Evolutionary conservation across 768 basidiomycete genomes (phyloP), one percentile per base, ranked within the genome.

Genomic region (Coprinellus aureogranulatus): DNA sequence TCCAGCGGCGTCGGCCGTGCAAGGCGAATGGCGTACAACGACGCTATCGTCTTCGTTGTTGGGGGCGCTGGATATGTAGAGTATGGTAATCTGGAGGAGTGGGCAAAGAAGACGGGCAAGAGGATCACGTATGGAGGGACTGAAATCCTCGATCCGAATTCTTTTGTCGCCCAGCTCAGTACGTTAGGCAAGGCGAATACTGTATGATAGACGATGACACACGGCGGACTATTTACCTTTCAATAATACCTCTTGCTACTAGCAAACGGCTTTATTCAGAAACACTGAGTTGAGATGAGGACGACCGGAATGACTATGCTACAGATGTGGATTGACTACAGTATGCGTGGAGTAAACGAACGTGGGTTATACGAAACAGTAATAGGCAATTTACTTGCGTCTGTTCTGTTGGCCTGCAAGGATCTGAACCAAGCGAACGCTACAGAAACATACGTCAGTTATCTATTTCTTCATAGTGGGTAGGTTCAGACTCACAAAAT

Each of bases 11-110:
- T 66, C 18, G 67, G 66, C 51, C 61, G 75, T 69, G 60, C 80
- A 63, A 71, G 72, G 65, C 67, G 79, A 61, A 91, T 88, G 90
- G 87, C 89, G 16, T 98, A 95, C 69, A 75, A 80, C 2, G 96
- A 98, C 60, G 88, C 91, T 14, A 84, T 92, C 66, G 89, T 99
- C 2, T 99, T 99, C 64, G 77, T 98, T 28, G 95, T 99, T 2
- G 97, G 97, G 8, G 97, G 97, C 1, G 97, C 94, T 3, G 90
- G 94, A 16, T 96, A 98, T 66, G 94, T 98, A 52, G 97, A 99
- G 74, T 98, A 95, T 64, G 94, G 94, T 4, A 98, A 98, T 70
- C 72, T 99, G 58, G 86, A 90, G 70, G 96, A 98, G 72, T 97
- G 95, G 94, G 91, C 92, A 3, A 75, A 72, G 53, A 86, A 85